Base-by-base conservation (phyloP, 495 filamentous ascomycete genomes). In the Penicillium robsamsonii region DNA sequence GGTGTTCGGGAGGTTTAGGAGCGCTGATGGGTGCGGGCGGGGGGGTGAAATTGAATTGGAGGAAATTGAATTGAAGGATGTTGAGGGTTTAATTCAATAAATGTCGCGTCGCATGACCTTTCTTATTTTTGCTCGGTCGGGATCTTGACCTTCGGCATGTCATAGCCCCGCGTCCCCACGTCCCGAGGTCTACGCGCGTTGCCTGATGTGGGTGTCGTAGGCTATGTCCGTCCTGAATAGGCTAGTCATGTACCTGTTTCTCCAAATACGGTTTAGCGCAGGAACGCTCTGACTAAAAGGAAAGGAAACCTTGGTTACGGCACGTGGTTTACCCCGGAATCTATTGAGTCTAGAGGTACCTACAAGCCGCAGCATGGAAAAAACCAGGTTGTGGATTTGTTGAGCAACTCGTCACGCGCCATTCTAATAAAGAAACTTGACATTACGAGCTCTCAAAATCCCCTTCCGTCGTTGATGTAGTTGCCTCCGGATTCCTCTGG, bases 201-300 rank as follows among this genome's bases (percentile, higher is more conserved):
- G 25, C 45, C 50, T 8, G 12, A 50, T 40, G n/a, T 7, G 58
- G 53, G 27, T 22, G 3, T n/a, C 17, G 31, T 60, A 60, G 58
- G 42, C 58, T 60, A 53, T 31, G 33, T 0, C 0, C 0, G 0
- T 13, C 38, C 48, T n/a, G 43, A 57, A 27, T 18, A 11, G 58
- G 58, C 37, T 60, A 60, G 54, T 1, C 2, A 5, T 0, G 13
- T 22, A 13, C 22, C 30, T 29, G n/a, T 27, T 45, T 5, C 1
- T 6, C 45, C 25, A 11, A 24, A 53, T 33, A 0, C 2, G 20
- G 56, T 1, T 25, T 50, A 56, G 51, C 46, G 38, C 24, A 18
- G 33, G 30, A n/a, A 53, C 8, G 5, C 38, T 2, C 10, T 46
- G 41, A 41, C 52, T 20, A 18, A 55, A 29, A n/a, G 7, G 53